A percentile compares a stretch with the other conserved stretches of the same genome.
phyloP scores from a whole-genome alignment of 495 filamentous ascomycete species.

The Penicillium argentinense region DNA sequence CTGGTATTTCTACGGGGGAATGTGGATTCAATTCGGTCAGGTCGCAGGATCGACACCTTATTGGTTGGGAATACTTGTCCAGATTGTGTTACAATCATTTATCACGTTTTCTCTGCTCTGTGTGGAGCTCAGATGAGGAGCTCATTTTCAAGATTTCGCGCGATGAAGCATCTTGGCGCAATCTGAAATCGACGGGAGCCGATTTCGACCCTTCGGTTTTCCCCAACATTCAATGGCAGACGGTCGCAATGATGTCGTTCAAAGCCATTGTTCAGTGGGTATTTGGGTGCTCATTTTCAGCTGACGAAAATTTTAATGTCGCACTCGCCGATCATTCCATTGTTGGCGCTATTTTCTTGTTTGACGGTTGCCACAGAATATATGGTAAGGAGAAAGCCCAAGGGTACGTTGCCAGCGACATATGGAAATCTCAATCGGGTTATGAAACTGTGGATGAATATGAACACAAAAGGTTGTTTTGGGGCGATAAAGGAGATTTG shows the following conservation, averaged over 20 bases:
- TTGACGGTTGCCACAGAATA: conserved; percentile 2
- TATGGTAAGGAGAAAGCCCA: conserved; percentile 4
- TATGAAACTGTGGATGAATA: conserved; percentile 2
- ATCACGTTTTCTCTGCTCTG: conserved; percentile 4
- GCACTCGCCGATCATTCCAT: conserved; percentile 2
- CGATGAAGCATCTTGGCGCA: conserved; percentile 6
- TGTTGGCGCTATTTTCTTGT: not conserved
- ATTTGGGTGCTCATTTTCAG: conserved; percentile 6
- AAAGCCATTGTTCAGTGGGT: conserved; percentile 7
- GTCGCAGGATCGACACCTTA: not conserved
- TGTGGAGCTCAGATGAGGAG: no score
- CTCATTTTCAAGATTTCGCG: conserved; percentile 8
- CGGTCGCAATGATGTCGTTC: not conserved
- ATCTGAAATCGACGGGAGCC: not conserved
- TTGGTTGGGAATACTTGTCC: conserved; percentile 2
- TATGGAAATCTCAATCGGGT: conserved; percentile 1
- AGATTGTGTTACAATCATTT: conserved; percentile 3
- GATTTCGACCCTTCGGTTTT: not conserved
- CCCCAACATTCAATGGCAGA: conserved; percentile 2
- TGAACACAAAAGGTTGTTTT: conserved; percentile 1
- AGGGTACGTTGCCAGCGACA: not conserved
- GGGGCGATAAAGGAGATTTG: conserved; percentile 5
- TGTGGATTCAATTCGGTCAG: not conserved
- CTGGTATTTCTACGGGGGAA: conserved; percentile 6
- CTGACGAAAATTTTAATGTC: conserved; percentile 4